Conservation (phyloP, 202 grass and related monocot genomes). For the Brachypodium distachyon region DNA sequence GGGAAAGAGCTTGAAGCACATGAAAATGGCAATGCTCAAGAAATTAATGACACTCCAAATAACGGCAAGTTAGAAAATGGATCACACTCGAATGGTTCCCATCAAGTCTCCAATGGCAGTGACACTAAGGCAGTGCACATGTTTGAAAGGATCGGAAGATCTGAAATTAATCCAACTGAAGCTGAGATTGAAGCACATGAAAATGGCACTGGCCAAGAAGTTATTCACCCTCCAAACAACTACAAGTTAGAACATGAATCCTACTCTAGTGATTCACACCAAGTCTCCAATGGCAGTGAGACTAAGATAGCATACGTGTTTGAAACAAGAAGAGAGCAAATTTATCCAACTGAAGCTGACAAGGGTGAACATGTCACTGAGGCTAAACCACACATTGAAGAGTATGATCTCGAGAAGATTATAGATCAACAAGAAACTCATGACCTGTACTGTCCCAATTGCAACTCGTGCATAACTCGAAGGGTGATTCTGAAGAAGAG, state of each 20-base stretch:
- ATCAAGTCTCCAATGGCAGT: not conserved
- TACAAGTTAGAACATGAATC: no score
- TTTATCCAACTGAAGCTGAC: slow-evolving; percentile 23
- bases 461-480: slow-evolving; percentile 82
- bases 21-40: not conserved
- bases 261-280: no score
- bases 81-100: slow-evolving; percentile 30
- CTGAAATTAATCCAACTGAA: slow-evolving; percentile 20
- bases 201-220: no score
- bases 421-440: slow-evolving; percentile 80
- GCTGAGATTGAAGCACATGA: no score
- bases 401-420: slow-evolving; percentile 66
- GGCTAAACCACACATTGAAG: slow-evolving; percentile 23
- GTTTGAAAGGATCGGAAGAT: not conserved
- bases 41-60: slow-evolving; percentile 10
- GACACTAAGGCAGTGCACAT: not conserved
- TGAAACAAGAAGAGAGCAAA: no score
- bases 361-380: slow-evolving; percentile 1
- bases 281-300: not conserved
- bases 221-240: no score
- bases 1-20: not conserved
- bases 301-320: no score
- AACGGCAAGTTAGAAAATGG: slow-evolving; percentile 29
- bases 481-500: slow-evolving; percentile 89
- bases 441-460: slow-evolving; percentile 86